A percentile compares a stretch with the other conserved stretches of the same genome.
phyloP scores from a whole-genome alignment of 805 yeast species.

The Wickerhamomyces mucosus region DNA sequence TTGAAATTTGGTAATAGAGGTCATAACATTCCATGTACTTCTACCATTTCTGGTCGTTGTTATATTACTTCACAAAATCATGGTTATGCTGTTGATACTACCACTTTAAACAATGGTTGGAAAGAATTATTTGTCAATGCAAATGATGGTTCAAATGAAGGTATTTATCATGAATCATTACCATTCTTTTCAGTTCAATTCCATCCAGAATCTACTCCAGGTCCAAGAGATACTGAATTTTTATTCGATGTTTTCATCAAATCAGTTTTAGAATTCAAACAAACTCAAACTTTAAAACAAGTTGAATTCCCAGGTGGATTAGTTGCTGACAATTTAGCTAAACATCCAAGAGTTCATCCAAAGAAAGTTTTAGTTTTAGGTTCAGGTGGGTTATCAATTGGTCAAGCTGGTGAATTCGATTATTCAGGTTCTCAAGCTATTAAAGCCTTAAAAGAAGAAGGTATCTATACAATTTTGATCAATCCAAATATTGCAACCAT shows the following conservation, averaged over 20 bases:
- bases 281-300: constrained; percentile 48
- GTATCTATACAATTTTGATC: constrained; percentile 89
- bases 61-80: constrained; percentile 98
- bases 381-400: constrained; percentile 96
- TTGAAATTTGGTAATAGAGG: constrained; percentile 98
- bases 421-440: constrained; percentile 99
- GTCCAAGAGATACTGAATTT: constrained; percentile 98
- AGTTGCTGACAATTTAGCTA: constrained; percentile 60
- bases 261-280: constrained; percentile 56
- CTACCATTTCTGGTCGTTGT: constrained; percentile 85
- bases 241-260: constrained; percentile 88
- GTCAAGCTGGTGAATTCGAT: constrained; percentile 99
- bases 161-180: constrained; percentile 80
- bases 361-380: constrained; percentile 93
- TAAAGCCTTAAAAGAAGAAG: constrained; percentile 96
- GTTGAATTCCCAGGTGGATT: constrained; percentile 89
- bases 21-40: constrained; percentile 95
- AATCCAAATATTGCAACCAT: constrained; percentile 98
- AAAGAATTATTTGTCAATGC: constrained; percentile 91
- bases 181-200: constrained; percentile 97
- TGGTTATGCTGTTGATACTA: constrained; percentile 91
- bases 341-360: constrained; percentile 70
- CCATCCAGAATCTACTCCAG: constrained; percentile 99
- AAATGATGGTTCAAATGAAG: constrained; percentile 96
- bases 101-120: constrained; percentile 74